Conservation (phyloP, 2,329 filamentous ascomycete species). For the Aspergillus sp. region DNA sequence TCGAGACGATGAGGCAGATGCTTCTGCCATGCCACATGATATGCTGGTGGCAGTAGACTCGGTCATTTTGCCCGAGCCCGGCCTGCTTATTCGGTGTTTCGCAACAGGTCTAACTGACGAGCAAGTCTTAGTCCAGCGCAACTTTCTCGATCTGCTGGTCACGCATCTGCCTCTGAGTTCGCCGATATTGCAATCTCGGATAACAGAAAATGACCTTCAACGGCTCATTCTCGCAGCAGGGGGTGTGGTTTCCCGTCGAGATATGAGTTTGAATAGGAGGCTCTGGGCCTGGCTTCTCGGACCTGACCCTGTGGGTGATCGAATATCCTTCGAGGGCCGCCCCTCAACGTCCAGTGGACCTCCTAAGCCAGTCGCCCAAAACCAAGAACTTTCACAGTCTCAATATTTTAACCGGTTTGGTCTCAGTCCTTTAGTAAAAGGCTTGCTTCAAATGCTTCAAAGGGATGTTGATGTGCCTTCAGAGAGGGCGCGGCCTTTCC, state of each 20-base stretch:
- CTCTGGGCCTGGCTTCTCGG: conserved; percentile 97
- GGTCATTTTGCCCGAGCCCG: conserved; percentile 75
- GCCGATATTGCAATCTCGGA: conserved; percentile 71
- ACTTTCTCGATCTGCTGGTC: conserved; percentile 89
- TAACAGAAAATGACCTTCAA: conserved; percentile 74
- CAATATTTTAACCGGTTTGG: conserved; percentile 84
- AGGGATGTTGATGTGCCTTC: conserved; percentile 54
- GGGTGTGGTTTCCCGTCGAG: conserved; percentile 82
- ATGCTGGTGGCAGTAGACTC: conserved; percentile 43
- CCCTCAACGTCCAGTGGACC: conserved; percentile 28
- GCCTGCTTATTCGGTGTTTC: conserved; percentile 85
- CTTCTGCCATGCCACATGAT: conserved; percentile 24
- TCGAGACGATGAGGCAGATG: conserved; percentile 29
- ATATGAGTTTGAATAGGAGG: conserved; percentile 94
- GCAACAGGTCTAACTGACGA: conserved; percentile 84
- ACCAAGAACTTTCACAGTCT: conserved; percentile 59
- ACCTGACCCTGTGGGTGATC: conserved; percentile 57
- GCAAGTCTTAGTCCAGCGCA: conserved; percentile 87
- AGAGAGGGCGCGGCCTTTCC: conserved; percentile 80
- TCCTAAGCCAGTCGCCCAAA: conserved; percentile 28
- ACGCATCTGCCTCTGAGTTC: conserved; percentile 86
- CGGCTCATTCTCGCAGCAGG: conserved; percentile 77
- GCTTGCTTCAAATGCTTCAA: conserved; percentile 75
- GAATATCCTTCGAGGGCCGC: conserved; percentile 30
- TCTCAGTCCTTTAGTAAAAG: conserved; percentile 69